These are phyloP conservation scores for Asterophora lycoperdoides DNA, from an alignment of 768 basidiomycete species.

Conservation along the genomic window DNA sequence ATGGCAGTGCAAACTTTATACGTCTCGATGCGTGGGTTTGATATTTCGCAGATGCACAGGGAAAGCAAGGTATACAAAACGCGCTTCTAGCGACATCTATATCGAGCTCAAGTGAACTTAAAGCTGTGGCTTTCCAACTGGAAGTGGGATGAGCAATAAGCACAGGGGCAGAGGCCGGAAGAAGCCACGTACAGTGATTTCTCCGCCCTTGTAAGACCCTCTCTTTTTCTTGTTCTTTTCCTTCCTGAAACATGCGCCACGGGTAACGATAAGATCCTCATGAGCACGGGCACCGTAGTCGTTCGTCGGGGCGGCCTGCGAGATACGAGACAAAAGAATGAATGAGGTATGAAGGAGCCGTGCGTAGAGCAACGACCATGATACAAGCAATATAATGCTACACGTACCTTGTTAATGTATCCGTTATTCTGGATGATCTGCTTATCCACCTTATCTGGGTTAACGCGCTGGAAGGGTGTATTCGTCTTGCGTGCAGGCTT, in stretches of 20 bases:
- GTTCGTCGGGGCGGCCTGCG: constrained; percentile 55
- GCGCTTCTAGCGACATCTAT: constrained; percentile 5
- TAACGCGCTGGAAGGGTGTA: constrained; percentile 78
- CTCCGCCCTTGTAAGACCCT: constrained; percentile 90
- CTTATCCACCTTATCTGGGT: constrained; percentile 50
- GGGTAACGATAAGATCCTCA: constrained; percentile 85
- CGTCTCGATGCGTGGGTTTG: not conserved
- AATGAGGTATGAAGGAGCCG: not conserved
- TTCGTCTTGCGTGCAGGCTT: constrained; percentile 40
- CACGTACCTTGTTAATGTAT: constrained; percentile 72
- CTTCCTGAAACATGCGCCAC: constrained; percentile 93
- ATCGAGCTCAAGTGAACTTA: constrained; percentile 52
- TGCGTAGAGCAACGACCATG: too few species aligned
- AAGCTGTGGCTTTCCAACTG: constrained; percentile 84
- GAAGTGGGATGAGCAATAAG: not conserved
- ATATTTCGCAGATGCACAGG: not conserved
- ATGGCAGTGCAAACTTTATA: not conserved
- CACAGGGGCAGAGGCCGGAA: not conserved
- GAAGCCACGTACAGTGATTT: constrained; percentile 73
- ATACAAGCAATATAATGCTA: not conserved
- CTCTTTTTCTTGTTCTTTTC: constrained; percentile 99
- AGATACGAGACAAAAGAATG: not conserved
- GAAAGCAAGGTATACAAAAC: not conserved
- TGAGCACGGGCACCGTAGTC: constrained; percentile 90
- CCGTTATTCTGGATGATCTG: constrained; percentile 57